Percentiles rank a stretch among this genome's conserved stretches.
Evolutionary conservation across 352 stramenopile genomes (phyloP).

Genomic region (Thalassiosira hispida): DNA sequence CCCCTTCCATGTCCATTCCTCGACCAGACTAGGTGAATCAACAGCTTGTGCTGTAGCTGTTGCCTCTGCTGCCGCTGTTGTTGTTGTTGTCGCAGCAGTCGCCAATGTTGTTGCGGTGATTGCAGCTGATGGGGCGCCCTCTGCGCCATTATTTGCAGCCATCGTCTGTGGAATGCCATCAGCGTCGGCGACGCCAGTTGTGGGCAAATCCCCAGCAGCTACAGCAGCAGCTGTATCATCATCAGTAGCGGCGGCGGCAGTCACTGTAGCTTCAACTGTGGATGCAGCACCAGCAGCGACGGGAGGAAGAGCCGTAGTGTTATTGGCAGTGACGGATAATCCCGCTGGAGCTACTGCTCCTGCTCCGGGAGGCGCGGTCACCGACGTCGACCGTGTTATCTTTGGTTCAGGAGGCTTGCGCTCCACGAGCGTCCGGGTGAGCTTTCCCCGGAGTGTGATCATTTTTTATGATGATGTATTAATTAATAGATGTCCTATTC

Average conservation of each 20-base stretch:
- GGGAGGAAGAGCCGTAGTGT: not conserved
- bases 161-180: not conserved
- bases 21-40: not conserved
- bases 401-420: slow-evolving; percentile 1
- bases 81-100: not conserved
- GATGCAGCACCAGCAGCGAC: not conserved
- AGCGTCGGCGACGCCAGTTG: not conserved
- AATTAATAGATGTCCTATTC: too few relatives aligned
- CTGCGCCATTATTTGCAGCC: not conserved
- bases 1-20: slow-evolving; percentile 70
- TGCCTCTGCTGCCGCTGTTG: not conserved
- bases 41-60: not conserved
- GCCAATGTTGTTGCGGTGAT: not conserved
- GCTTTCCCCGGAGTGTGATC: slow-evolving; percentile 54
- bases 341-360: not conserved
- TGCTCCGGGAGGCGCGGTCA: not conserved
- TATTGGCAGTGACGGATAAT: not conserved
- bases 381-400: not conserved
- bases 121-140: not conserved
- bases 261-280: not conserved
- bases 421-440: slow-evolving; percentile 34
- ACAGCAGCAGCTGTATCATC: not conserved
- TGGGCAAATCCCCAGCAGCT: too few relatives aligned
- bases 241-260: not conserved
- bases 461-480: slow-evolving; percentile 8